These are phyloP conservation scores for Licmophora abbreviata DNA, from an alignment of 108 stramenopile species.

Conservation along the genomic window DNA sequence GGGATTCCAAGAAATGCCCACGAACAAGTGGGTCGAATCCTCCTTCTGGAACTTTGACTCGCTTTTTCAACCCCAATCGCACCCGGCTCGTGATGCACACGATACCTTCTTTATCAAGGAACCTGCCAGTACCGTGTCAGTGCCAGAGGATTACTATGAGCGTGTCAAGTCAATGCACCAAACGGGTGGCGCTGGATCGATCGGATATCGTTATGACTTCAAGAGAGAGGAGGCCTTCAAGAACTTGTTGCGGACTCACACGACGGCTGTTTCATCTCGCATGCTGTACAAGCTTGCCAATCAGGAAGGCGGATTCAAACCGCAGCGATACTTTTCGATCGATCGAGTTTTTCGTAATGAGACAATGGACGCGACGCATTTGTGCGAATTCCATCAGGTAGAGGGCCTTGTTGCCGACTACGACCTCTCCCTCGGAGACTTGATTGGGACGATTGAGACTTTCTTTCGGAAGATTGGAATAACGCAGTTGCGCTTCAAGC, in stretches of 20 bases:
- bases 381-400: constrained; percentile 99
- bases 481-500: constrained; percentile 98
- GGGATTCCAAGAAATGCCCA: constrained; percentile 99
- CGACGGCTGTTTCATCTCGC: constrained; percentile 94
- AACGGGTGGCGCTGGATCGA: constrained; percentile 86
- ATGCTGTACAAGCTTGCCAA: constrained; percentile 97
- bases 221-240: constrained; percentile 94
- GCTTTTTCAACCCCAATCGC: constrained; percentile 98
- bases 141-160: constrained; percentile 96
- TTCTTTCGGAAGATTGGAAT: constrained; percentile 99
- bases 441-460: constrained; percentile 97
- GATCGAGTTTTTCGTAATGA: constrained; percentile 99
- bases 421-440: constrained; percentile 91
- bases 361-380: constrained; percentile 99
- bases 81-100: constrained; percentile 99
- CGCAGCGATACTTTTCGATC: constrained; percentile 94
- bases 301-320: constrained; percentile 93
- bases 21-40: constrained; percentile 97
- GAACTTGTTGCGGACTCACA: constrained; percentile 97
- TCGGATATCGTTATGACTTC: constrained; percentile 95
- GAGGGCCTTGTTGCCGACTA: constrained; percentile 99
- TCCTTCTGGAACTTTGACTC: constrained; percentile 99
- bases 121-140: constrained; percentile 68
- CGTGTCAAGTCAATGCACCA: constrained; percentile 98
- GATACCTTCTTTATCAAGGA: constrained; percentile 99